Conservation (phyloP, 805 yeast genomes). For the Yamadazyma ubonensis region DNA sequence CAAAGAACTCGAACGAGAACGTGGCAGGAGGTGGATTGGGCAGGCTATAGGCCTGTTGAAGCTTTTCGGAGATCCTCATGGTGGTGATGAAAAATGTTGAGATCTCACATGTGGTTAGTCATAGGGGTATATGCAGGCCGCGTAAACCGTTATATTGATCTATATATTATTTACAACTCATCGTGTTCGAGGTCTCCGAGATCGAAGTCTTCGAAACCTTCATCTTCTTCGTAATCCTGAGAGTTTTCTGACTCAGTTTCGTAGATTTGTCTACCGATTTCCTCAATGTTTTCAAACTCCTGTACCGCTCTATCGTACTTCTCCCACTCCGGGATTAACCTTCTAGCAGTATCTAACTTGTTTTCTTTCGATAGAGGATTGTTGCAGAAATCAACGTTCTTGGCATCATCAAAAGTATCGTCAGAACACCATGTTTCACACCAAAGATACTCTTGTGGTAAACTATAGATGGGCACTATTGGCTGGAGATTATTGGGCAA, state of each 20-base stretch:
- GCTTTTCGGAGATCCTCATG: constrained; percentile 44
- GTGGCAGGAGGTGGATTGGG: constrained; percentile 56
- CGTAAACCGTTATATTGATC: too few relatives aligned
- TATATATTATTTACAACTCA: constrained; percentile 4
- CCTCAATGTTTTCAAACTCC: too few relatives aligned
- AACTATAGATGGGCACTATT: constrained; percentile 62
- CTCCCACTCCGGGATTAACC: constrained; percentile 79
- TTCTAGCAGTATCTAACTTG: constrained; percentile 68
- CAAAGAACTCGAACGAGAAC: constrained; percentile 94
- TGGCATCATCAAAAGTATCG: constrained; percentile 58
- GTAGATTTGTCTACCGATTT: constrained; percentile 31
- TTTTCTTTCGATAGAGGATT: constrained; percentile 82
- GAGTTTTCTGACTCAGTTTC: not conserved
- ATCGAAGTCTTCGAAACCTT: too few relatives aligned
- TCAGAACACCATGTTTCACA: constrained; percentile 91
- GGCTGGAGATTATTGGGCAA: constrained; percentile 84
- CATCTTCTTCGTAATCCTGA: constrained; percentile 2
- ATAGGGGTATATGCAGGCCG: constrained; percentile 3
- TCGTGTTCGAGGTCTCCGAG: constrained; percentile 6
- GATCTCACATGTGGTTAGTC: constrained; percentile 6
- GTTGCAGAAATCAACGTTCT: constrained; percentile 80
- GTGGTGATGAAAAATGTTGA: constrained; percentile 8
- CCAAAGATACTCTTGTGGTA: constrained; percentile 88
- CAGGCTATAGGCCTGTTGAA: constrained; percentile 40
- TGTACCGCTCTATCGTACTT: too few relatives aligned